Base-by-base conservation (phyloP, 1,139 yeast species). In the Hanseniaspora gamundiae region DNA sequence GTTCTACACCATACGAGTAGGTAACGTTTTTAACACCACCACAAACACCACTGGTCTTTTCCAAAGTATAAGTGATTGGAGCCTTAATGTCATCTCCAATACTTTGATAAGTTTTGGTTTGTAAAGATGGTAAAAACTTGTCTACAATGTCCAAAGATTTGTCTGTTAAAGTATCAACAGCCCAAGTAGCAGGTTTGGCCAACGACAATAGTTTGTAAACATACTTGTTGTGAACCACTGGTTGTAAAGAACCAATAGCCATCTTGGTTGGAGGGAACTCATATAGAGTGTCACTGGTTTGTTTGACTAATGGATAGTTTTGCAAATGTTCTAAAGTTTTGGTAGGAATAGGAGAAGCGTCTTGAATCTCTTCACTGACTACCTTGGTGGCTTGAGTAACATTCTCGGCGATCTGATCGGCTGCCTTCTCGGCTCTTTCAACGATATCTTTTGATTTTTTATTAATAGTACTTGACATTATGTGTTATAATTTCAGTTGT, bases 201-300 rank as follows among this genome's bases (percentile, higher is more conserved):
- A 64, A 43, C 29, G 50, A 47, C n/a, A 55, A 47, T 10, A 64
- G 57, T 44, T 63, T 64, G 11, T 59, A 51, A 40, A 53, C 53
- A 9, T 53, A 54, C 16, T 67, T 57, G 14, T 66, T 58, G 22
- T 62, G 62, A 35, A 61, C 51, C 7, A 68, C 49, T 3, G 80
- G 79, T 43, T 64, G 59, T 3, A 70, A 61, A 42, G 73, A 61
- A 1, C 75, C 70, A 42, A 66, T 53, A 13, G 62, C 45, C 13
- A 66, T 49, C 47, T 65, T 61, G n/a, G 71, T 66, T 22, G 61
- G 52, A 4, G 73, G 68, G 33, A 67, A 43, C 35, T 58, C 53
- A 36, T 62, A 58, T 31, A 62, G 55, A 19, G 61, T 52, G 19
- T 61, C 62, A 24, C 64, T 55, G 48, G 73, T 68, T 42, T 71